Evolutionary conservation across 306 rosid species (phyloP), one percentile per base, ranked within the genome.

Genomic region (Quillaja saponaria): DNA sequence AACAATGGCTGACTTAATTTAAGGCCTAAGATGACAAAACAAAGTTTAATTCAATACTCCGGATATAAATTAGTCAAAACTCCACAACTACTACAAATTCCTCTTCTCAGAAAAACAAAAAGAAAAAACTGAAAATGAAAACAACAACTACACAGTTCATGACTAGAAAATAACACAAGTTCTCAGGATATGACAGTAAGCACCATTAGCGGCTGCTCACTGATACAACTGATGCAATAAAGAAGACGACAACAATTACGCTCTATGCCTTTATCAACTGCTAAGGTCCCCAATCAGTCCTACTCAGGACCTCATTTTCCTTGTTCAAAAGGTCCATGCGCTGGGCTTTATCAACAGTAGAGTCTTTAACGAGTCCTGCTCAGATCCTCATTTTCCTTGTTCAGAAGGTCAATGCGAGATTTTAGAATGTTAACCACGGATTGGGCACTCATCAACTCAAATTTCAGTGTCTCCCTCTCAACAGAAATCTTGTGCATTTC

Each of bases 361-460:
- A 44, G 53, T 6, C 54, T 56, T 52, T 57, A 44, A 10, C 20
- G 9, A 57, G 55, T 68, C 64, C 66, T 76, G 82, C 79, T 89
- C 86, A 94, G 58, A 1, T 78, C 90, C 59, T 74, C 78, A 34
- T 83, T 90, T 70, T 89, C 99, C 75, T 81, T 87, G 76, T 14
- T 76, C 47, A 94, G 77, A 48, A 31, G 13, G 17, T 89, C 97
- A 3, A 83, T 57, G 2, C 95, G 83, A 10, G 96, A 78, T 72
- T 77, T 95, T 47, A 94, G 97, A 66, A 89, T 89, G 72, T 75
- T 80, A 8, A 94, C 81, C 89, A 83, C 84, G 12, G 99, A 80
- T 58, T 87, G 96, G 31, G 97, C 84, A 8, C 99, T 94, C 82
- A 77, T 85, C 82, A 87, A 72, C 77, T 94, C 99, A 28, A 94